These are phyloP conservation scores for Diospyros kaki DNA, from an alignment of 148 eudicot species.

Conservation along the genomic window DNA sequence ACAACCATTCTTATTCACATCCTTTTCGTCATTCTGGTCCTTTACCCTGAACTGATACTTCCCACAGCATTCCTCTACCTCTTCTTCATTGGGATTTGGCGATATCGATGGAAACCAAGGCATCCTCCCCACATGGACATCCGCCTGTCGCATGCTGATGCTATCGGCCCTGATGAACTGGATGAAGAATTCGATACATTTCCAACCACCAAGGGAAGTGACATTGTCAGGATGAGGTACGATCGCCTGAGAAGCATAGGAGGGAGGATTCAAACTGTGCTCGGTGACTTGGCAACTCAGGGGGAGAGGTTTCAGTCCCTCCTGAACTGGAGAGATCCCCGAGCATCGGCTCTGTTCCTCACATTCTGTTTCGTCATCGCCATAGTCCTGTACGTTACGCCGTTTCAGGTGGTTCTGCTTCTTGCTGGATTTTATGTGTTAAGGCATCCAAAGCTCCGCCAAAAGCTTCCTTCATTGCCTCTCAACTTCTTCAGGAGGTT, in stretches of 20 bases:
- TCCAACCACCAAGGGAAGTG: conserved; percentile 39
- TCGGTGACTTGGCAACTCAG: conserved; percentile 59
- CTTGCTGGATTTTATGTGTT: conserved; percentile 34
- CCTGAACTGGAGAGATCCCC: conserved; percentile 56
- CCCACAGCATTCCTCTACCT: conserved; percentile 55
- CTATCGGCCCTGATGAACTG: conserved; percentile 43
- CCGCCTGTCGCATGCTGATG: conserved; percentile 50
- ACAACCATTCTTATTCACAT: conserved; percentile 50
- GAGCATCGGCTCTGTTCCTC: conserved; percentile 44
- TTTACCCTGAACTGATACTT: conserved; percentile 50
- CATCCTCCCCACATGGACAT: conserved; percentile 65
- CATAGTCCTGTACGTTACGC: conserved; percentile 43
- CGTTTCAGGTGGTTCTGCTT: conserved; percentile 42
- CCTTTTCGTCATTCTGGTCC: conserved; percentile 40
- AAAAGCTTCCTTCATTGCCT: conserved; percentile 44
- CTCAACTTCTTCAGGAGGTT: conserved; percentile 52
- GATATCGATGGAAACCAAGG: conserved; percentile 52
- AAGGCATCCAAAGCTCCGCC: conserved; percentile 54
- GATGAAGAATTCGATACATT: conserved; percentile 57
- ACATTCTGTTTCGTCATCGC: conserved; percentile 47
- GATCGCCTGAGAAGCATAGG: conserved; percentile 55
- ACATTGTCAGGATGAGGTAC: conserved; percentile 48
- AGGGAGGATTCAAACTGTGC: conserved; percentile 54
- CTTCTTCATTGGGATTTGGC: conserved; percentile 49
- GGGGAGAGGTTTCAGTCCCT: conserved; percentile 50